Conservation (phyloP, 139 green algal species). For the Chlamydomonas urium region DNA sequence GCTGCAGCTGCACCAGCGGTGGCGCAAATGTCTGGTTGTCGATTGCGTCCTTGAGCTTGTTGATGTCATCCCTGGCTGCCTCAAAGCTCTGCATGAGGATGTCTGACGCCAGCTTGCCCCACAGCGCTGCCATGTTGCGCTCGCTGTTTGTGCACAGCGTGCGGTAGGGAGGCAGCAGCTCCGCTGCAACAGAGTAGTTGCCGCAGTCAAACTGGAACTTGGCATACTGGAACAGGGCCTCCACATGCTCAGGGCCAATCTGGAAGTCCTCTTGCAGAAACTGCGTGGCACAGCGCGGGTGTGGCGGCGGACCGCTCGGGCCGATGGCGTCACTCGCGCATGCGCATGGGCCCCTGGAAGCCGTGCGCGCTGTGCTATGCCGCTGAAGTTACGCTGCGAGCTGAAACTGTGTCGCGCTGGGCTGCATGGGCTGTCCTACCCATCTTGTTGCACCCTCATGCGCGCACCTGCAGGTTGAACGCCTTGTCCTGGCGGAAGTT, state of each 20-base stretch:
- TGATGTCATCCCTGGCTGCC: conserved; percentile 84
- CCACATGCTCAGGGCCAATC: conserved; percentile 87
- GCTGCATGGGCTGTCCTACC: not conserved
- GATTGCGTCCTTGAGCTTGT: conserved; percentile 88
- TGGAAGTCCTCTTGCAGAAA: conserved; percentile 76
- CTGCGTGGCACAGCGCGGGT: conserved; percentile 33
- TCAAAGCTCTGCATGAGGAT: conserved; percentile 81
- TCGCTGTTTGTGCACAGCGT: conserved; percentile 81
- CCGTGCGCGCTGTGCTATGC: too few species aligned
- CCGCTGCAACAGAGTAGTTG: conserved; percentile 87
- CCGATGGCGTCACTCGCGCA: too few species aligned
- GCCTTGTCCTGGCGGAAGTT: conserved; percentile 86
- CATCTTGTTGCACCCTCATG: too few species aligned
- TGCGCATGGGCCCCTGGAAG: too few species aligned
- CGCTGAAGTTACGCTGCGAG: too few species aligned
- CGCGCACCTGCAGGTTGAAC: conserved; percentile 84
- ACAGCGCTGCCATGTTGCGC: conserved; percentile 79
- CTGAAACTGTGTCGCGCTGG: too few species aligned
- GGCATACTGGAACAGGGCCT: conserved; percentile 95
- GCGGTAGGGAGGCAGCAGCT: conserved; percentile 93
- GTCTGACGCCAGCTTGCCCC: conserved; percentile 94
- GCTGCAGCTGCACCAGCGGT: conserved; percentile 86
- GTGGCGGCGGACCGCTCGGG: too few species aligned
- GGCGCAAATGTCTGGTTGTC: conserved; percentile 86
- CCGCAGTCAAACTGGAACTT: conserved; percentile 99